A percentile compares a stretch with the other conserved stretches of the same genome.
Conservation (phyloP, 192 early-diverging fungal genomes). For the Coemansia sp. region DNA sequence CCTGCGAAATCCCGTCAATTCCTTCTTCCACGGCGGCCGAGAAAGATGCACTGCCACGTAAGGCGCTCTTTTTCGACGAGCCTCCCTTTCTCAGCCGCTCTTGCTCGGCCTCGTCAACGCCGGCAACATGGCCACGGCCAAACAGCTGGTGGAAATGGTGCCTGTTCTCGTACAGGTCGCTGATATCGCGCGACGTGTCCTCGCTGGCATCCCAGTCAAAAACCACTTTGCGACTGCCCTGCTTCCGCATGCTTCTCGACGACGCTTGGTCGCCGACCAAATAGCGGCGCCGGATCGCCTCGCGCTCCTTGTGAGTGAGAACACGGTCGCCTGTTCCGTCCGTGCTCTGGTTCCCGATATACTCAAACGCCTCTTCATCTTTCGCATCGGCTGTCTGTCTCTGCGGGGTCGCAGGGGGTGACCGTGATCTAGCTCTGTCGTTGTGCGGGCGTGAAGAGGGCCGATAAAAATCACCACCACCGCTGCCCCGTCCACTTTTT, state of each 20-base stretch:
- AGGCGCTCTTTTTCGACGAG: neutral
- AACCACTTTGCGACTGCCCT: constrained; percentile 94
- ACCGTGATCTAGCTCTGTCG: constrained; percentile 9
- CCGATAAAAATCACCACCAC: constrained; percentile 4
- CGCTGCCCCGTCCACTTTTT: neutral
- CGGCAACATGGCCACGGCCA: constrained; percentile 64
- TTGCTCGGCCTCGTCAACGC: neutral
- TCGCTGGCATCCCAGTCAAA: constrained; percentile 98
- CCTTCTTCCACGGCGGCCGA: neutral
- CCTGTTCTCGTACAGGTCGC: constrained; percentile 82
- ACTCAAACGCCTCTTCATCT: constrained; percentile 17
- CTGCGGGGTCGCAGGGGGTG: neutral
- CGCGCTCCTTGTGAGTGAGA: constrained; percentile 60
- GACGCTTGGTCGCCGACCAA: constrained; percentile 73
- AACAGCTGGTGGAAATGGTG: constrained; percentile 70
- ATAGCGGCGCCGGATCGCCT: constrained; percentile 76
- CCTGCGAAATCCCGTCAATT: constrained; percentile 6
- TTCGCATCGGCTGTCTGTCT: neutral
- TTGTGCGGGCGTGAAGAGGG: constrained; percentile 6
- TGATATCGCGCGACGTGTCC: constrained; percentile 93
- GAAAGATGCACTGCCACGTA: neutral
- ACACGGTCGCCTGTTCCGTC: constrained; percentile 50
- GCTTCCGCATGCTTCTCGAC: constrained; percentile 74
- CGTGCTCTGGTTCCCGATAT: constrained; percentile 28
- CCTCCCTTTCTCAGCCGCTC: neutral